A percentile compares a stretch with the other conserved stretches of the same genome.
phyloP scores from a whole-genome alignment of 202 grass and related monocot genomes.

The Setaria viridis region DNA sequence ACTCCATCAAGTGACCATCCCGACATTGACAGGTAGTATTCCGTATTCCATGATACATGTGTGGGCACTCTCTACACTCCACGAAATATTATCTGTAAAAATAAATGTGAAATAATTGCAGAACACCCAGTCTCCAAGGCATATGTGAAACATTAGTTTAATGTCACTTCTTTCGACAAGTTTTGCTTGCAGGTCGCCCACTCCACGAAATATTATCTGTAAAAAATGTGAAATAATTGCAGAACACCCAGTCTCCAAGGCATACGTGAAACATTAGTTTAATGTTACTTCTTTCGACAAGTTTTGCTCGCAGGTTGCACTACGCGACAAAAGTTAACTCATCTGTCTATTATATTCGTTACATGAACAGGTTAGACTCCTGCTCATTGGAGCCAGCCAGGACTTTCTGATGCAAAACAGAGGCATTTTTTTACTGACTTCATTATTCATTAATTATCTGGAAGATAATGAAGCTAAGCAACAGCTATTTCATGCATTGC shows the following conservation, averaged over 20 bases:
- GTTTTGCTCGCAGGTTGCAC: not conserved
- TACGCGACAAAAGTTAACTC: not conserved
- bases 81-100: not conserved
- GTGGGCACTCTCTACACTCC: not conserved
- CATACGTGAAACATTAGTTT: not conserved
- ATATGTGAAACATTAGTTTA: not conserved
- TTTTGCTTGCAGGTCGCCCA: not conserved
- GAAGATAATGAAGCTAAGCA: not conserved
- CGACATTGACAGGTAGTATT: not conserved
- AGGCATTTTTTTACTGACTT: not conserved
- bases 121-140: not conserved
- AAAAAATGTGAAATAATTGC: no score
- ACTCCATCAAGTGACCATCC: not conserved
- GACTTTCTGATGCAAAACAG: not conserved
- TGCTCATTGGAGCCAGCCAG: not conserved
- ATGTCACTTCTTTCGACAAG: not conserved
- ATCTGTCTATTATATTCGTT: not conserved
- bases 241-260: not conserved
- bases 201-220: no score
- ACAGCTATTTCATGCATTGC: not conserved
- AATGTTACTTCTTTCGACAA: not conserved
- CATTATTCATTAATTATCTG: not conserved
- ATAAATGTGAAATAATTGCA: not conserved
- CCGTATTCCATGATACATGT: not conserved
- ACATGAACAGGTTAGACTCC: not conserved